Evolutionary conservation across 768 basidiomycete genomes (phyloP).

Genomic region (Lentinus brumalis): DNA sequence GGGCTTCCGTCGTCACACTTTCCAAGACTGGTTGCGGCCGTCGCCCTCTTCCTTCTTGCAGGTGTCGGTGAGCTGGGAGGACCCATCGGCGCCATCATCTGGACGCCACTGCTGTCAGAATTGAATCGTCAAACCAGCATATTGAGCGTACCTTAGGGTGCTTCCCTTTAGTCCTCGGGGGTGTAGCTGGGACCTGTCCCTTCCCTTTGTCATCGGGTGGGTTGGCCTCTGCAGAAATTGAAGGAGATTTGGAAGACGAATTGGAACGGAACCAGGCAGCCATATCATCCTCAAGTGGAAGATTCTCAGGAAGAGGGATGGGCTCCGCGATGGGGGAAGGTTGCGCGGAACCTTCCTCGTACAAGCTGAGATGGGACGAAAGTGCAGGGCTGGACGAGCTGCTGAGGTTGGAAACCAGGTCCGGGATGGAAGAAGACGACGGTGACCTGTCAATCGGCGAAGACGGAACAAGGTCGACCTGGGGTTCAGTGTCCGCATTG

Average conservation of each 20-base stretch:
- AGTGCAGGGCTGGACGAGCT: constrained; percentile 69
- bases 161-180: constrained; percentile 2
- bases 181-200: not conserved
- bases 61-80: constrained; percentile 12
- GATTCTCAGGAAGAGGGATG: not conserved
- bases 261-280: constrained; percentile 12
- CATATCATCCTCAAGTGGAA: constrained; percentile 1
- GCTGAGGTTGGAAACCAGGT: constrained; percentile 59
- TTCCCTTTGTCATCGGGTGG: not conserved
- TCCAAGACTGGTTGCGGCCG: not conserved
- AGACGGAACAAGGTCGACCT: not conserved
- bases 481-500: not conserved
- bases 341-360: constrained; percentile 12
- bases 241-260: not conserved
- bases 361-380: constrained; percentile 24
- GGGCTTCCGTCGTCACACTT: not conserved
- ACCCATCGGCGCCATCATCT: constrained; percentile 8
- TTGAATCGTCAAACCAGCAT: not conserved
- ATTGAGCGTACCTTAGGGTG: constrained; percentile 5
- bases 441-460: constrained; percentile 21
- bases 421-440: constrained; percentile 51
- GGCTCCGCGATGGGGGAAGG: not conserved
- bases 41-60: not conserved
- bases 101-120: not conserved
- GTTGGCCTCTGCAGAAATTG: not conserved